Percentiles rank a stretch among this genome's conserved stretches.
Evolutionary conservation across 768 basidiomycete genomes (phyloP).

Genomic region (Pleurotus pulmonarius): DNA sequence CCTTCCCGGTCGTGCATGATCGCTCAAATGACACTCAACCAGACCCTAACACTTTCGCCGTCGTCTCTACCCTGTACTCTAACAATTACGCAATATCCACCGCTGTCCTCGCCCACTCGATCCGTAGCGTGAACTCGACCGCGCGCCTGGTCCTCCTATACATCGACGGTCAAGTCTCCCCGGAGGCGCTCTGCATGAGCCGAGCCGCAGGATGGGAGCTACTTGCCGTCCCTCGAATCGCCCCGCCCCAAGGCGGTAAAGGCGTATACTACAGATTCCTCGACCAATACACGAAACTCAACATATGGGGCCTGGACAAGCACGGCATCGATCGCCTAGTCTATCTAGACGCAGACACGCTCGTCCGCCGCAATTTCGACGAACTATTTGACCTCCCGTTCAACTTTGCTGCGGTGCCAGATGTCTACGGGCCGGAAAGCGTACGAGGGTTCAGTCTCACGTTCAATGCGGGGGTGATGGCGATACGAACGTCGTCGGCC

Average conservation of each 20-base stretch:
- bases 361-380: constrained; percentile 37
- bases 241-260: constrained; percentile 33
- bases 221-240: constrained; percentile 28
- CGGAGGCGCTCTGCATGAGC: constrained; percentile 33
- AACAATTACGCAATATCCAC: constrained; percentile 24
- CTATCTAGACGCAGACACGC: constrained; percentile 41
- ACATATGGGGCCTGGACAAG: constrained; percentile 33
- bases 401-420: constrained; percentile 37
- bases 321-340: constrained; percentile 27
- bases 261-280: constrained; percentile 30
- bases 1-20: constrained; percentile 12
- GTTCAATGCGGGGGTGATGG: constrained; percentile 38
- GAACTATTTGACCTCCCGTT: constrained; percentile 40
- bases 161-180: constrained; percentile 29
- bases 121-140: constrained; percentile 18
- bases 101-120: constrained; percentile 25
- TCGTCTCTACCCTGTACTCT: constrained; percentile 24
- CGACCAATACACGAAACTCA: constrained; percentile 42
- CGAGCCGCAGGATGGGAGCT: constrained; percentile 34
- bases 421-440: constrained; percentile 23
- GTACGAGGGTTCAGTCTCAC: constrained; percentile 27
- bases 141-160: constrained; percentile 25
- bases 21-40: neutral
- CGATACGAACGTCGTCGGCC: constrained; percentile 24
- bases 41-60: constrained; percentile 12